Evolutionary conservation across 257 asterid species (phyloP).

Genomic region (Solanum boliviense): DNA sequence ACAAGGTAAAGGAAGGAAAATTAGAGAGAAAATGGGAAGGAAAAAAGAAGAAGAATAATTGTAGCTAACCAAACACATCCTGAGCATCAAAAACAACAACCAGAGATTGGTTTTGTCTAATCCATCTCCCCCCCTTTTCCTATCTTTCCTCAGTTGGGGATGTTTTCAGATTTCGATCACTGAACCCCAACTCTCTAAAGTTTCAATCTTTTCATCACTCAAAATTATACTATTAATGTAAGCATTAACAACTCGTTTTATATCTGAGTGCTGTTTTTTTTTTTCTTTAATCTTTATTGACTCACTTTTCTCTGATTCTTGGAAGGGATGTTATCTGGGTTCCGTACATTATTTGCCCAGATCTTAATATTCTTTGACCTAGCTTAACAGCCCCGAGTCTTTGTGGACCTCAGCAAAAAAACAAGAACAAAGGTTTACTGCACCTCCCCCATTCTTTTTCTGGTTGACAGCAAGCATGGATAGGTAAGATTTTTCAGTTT

Average conservation of each 20-base stretch:
- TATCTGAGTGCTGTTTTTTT: background rate
- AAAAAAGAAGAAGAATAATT: background rate
- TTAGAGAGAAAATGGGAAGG: background rate
- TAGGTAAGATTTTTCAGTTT: slow-evolving; percentile 6
- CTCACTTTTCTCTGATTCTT: slow-evolving; percentile 20
- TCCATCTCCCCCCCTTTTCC: background rate
- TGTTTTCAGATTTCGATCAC: slow-evolving; percentile 36
- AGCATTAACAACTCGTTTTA: slow-evolving; percentile 26
- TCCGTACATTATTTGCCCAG: slow-evolving; percentile 60
- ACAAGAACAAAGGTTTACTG: slow-evolving; percentile 28
- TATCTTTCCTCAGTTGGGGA: slow-evolving; percentile 21
- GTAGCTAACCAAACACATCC: slow-evolving; percentile 2
- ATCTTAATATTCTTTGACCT: slow-evolving; percentile 33
- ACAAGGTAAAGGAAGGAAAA: background rate
- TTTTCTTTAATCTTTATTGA: slow-evolving; percentile 9
- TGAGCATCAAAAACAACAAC: slow-evolving; percentile 3
- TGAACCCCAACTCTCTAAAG: slow-evolving; percentile 29
- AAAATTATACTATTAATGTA: slow-evolving; percentile 12
- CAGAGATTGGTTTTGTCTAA: slow-evolving; percentile 18
- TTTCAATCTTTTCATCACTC: slow-evolving; percentile 16
- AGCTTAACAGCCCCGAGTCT: slow-evolving; percentile 17
- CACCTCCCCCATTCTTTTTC: slow-evolving; percentile 4
- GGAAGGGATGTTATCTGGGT: slow-evolving; percentile 33
- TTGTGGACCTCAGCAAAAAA: background rate
- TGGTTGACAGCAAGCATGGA: slow-evolving; percentile 4